These are phyloP conservation scores for Fremontodendron californicum DNA, from an alignment of 345 rosid species.

Conservation along the genomic window DNA sequence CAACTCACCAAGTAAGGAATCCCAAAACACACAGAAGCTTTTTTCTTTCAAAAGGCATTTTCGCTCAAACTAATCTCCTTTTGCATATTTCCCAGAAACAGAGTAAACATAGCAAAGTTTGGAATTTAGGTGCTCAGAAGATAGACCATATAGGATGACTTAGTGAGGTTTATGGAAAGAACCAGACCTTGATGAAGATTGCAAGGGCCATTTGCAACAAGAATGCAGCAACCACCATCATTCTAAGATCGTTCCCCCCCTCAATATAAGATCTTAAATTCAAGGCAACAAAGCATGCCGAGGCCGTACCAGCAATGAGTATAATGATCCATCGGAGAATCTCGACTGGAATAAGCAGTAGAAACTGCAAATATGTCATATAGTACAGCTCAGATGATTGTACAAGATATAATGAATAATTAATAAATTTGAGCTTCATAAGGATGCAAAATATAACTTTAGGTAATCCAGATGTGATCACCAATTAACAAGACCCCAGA, in stretches of 20 bases:
- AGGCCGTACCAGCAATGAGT: conserved; percentile 60
- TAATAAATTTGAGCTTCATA: background rate
- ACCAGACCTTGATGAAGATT: conserved; percentile 89
- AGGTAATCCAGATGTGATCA: background rate
- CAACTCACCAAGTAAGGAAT: background rate
- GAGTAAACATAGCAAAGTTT: background rate
- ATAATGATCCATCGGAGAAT: conserved; percentile 75
- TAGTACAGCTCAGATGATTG: conserved; percentile 1
- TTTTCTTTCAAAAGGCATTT: conserved; percentile 7
- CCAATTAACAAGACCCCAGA: background rate
- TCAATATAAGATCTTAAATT: conserved; percentile 58
- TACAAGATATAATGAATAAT: background rate
- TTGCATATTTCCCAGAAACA: background rate
- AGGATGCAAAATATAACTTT: background rate
- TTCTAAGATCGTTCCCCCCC: conserved; percentile 45
- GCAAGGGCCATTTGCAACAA: conserved; percentile 76
- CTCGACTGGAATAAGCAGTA: conserved; percentile 79
- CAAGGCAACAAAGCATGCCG: conserved; percentile 65
- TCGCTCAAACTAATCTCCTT: background rate
- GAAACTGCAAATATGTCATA: conserved; percentile 45
- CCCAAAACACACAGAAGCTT: conserved; percentile 12
- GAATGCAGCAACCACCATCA: conserved; percentile 60
- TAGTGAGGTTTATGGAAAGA: conserved; percentile 53
- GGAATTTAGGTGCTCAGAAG: background rate
- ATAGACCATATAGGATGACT: background rate